Conservation (phyloP, 495 filamentous ascomycete genomes). For the Aspergillus carlsbadensis region DNA sequence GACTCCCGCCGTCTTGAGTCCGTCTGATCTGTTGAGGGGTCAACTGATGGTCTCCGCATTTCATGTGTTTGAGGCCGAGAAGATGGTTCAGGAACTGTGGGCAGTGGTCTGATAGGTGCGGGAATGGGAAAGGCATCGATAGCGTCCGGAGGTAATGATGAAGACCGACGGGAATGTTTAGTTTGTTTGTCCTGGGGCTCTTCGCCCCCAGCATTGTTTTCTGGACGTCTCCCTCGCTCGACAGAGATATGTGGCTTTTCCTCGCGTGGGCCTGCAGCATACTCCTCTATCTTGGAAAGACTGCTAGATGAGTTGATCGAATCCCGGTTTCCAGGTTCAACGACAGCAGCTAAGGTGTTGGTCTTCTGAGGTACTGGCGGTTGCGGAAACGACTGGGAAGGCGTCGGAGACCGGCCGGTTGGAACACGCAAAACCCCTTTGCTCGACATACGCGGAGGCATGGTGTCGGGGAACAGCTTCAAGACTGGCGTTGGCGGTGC, state of each 20-base stretch:
- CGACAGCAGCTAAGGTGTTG: conserved; percentile 3
- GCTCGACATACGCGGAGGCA: conserved; percentile 35
- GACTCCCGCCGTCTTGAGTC: not conserved
- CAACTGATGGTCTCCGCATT: not conserved
- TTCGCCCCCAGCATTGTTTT: not conserved
- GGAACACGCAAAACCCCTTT: conserved; percentile 31
- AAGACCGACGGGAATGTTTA: conserved; percentile 21
- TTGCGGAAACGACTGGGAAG: conserved; percentile 7
- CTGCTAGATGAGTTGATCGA: not conserved
- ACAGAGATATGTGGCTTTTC: not conserved
- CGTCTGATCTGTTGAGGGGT: not conserved
- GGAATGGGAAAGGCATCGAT: conserved; percentile 42
- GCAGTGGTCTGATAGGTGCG: conserved; percentile 37
- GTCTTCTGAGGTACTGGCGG: conserved; percentile 7
- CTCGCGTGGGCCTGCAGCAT: not conserved
- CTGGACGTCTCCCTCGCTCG: not conserved
- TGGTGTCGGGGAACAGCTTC: conserved; percentile 41
- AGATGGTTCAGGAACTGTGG: conserved; percentile 28
- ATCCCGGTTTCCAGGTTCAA: conserved; percentile 3
- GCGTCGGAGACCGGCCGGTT: conserved; percentile 9
- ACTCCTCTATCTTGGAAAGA: not conserved
- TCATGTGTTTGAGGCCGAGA: not conserved
- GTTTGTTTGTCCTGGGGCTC: conserved; percentile 9
- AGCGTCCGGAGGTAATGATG: conserved; percentile 30
- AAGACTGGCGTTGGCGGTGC: conserved; percentile 24